Evolutionary conservation across 805 yeast genomes (phyloP).

Genomic region (Ogataea nakhonphanomensis): DNA sequence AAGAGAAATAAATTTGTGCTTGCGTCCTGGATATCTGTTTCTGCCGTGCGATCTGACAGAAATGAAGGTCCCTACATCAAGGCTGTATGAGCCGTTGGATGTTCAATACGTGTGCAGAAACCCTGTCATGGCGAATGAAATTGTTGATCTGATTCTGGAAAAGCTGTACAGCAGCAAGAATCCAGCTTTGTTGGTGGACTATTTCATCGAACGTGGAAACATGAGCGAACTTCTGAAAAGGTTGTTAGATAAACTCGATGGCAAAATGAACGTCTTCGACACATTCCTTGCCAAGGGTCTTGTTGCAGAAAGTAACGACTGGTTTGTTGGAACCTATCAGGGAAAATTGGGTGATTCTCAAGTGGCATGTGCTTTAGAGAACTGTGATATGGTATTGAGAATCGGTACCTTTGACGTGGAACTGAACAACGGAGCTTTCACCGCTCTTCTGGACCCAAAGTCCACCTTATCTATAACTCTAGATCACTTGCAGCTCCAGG

Average conservation of each 20-base stretch:
- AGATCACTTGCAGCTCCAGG: constrained; percentile 39
- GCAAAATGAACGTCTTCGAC: constrained; percentile 39
- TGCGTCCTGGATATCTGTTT: constrained; percentile 81
- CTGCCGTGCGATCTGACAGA: constrained; percentile 68
- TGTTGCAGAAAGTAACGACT: constrained; percentile 38
- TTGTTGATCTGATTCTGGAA: constrained; percentile 33
- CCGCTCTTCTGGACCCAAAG: constrained; percentile 33
- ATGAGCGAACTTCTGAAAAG: constrained; percentile 28
- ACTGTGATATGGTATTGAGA: constrained; percentile 66
- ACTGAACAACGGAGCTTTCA: constrained; percentile 60
- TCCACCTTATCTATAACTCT: constrained; percentile 38
- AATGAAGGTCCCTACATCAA: constrained; percentile 43
- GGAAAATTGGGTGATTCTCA: constrained; percentile 34
- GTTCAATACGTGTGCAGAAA: constrained; percentile 23
- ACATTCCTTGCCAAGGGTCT: constrained; percentile 39
- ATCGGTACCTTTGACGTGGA: constrained; percentile 68
- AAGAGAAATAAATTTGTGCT: constrained; percentile 46
- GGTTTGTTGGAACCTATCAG: constrained; percentile 44
- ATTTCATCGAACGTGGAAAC: constrained; percentile 39
- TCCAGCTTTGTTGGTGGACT: constrained; percentile 42
- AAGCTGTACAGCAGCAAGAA: constrained; percentile 35
- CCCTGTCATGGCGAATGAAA: constrained; percentile 14
- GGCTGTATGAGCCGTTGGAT: constrained; percentile 32
- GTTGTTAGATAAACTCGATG: constrained; percentile 32
- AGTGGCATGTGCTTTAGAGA: constrained; percentile 37